Percentiles rank a stretch among this genome's conserved stretches.
These are phyloP conservation scores for Rhodotorula sp. DNA, from an alignment of 1,284 basidiomycete genomes.

Conservation along the genomic window DNA sequence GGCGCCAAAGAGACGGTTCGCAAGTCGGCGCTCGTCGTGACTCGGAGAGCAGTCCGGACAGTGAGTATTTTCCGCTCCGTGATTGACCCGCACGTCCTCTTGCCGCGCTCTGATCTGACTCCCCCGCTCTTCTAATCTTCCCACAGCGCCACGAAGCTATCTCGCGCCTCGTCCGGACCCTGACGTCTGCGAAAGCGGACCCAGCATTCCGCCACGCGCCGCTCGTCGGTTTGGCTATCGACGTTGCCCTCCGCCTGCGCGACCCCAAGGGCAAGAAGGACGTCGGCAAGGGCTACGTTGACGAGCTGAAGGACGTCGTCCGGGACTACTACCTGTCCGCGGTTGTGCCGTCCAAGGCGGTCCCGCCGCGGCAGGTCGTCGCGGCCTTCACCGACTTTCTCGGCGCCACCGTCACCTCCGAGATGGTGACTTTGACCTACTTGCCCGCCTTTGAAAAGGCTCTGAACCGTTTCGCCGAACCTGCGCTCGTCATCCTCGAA, in stretches of 20 bases:
- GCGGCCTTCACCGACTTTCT: conserved; percentile 59
- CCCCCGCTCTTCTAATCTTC: no score
- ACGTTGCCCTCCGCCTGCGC: conserved; percentile 45
- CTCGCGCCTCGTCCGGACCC: conserved; percentile 24
- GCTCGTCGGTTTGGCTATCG: conserved; percentile 44
- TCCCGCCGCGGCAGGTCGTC: conserved; percentile 39
- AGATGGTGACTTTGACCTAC: conserved; percentile 58
- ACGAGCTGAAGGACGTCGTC: conserved; percentile 25
- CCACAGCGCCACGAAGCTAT: conserved; percentile 18
- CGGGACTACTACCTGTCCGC: conserved; percentile 37
- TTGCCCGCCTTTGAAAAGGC: conserved; percentile 71
- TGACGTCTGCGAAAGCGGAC: conserved; percentile 28
- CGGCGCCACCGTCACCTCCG: conserved; percentile 54
- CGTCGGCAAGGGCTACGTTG: conserved; percentile 34
- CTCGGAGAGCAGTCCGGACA: conserved; percentile 62
- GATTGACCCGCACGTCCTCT: background rate
- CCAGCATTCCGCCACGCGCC: conserved; percentile 36
- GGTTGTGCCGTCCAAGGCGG: conserved; percentile 39
- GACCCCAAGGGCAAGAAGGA: conserved; percentile 37
- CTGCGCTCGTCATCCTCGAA: conserved; percentile 62
- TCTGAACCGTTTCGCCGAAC: conserved; percentile 57
- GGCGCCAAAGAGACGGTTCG: conserved; percentile 62
- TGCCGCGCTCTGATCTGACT: no score
- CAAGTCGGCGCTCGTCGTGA: conserved; percentile 61
- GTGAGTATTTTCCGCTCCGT: conserved; percentile 2